Evolutionary conservation across 257 asterid species (phyloP), one percentile per base, ranked within the genome.

Genomic region (Nicotiana knightiana): DNA sequence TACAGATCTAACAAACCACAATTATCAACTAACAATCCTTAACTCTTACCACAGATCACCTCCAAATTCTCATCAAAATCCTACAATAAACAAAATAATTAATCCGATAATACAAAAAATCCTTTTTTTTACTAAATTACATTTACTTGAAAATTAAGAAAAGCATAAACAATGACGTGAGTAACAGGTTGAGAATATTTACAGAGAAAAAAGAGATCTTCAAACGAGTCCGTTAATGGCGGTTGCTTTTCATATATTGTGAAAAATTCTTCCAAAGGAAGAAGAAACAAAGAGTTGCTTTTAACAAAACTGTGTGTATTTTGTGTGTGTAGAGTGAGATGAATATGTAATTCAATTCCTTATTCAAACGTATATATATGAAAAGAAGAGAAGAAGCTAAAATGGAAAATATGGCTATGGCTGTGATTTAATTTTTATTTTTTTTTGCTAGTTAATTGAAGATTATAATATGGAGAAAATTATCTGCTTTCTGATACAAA

Each of bases 11-110:
- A 83, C 76, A 78, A 83, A 86, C 77, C 84, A 85, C 87, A 85
- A 82, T 55, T 57, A 81, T 83, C 76, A 86, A 87, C 81, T 82
- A 82, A 81, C 85, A 67, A 65, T 53, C 86, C 88, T 81, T 67
- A 86, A 89, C 61, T 82, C 89, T 79, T 71, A 89, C 90, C 89
- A 64, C 84, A 84, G 92, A 93, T 93, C 94, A 88, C 90, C 88
- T 73, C 87, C 84, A 76, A 83, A 83, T 62, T 79, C 79, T 43
- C 84, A 51, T 46, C 89, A 82, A 80, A 83, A 88, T 86, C 89
- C 82, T 88, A 58, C 8, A 17, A 58, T 68, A 55, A 82, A 77
- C 79, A 80, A 75, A 18, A 86, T 84, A 75, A 53, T 67, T 10
- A 73, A 21, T 77, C 61, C 5, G 18, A 61, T 4, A 4, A 18